A percentile compares a stretch with the other conserved stretches of the same genome.
Conservation (phyloP, 768 basidiomycete species). For the Cystobasidium onofrii region DNA sequence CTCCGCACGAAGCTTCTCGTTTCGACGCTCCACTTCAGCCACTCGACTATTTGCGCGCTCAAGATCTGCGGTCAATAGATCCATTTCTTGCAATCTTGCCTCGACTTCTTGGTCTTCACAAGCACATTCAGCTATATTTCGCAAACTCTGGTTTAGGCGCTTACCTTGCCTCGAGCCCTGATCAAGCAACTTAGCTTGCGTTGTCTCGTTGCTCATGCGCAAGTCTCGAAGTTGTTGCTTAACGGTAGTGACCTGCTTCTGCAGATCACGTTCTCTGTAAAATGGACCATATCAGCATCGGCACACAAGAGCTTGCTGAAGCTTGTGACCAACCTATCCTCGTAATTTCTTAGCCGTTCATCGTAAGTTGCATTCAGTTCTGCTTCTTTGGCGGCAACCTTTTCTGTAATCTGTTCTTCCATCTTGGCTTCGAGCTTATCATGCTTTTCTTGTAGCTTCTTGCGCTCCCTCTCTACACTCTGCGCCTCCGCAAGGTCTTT, state of each 20-base stretch:
- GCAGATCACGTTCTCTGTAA: slow-evolving; percentile 77
- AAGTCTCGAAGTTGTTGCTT: slow-evolving; percentile 84
- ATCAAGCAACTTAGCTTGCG: slow-evolving; percentile 83
- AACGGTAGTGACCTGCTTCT: slow-evolving; percentile 78
- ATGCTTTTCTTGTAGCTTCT: slow-evolving; percentile 39
- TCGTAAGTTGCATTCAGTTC: slow-evolving; percentile 95
- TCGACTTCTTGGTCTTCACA: slow-evolving; percentile 77
- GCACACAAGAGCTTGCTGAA: not conserved
- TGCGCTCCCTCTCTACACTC: slow-evolving; percentile 39
- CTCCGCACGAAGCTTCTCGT: slow-evolving; percentile 91
- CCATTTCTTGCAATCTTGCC: slow-evolving; percentile 80
- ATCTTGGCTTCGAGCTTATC: slow-evolving; percentile 50
- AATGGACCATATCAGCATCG: not conserved
- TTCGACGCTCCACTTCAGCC: slow-evolving; percentile 82
- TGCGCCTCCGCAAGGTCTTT: slow-evolving; percentile 51
- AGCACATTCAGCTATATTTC: not conserved
- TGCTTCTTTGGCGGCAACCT: slow-evolving; percentile 84
- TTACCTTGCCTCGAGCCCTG: slow-evolving; percentile 82
- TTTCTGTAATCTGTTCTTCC: slow-evolving; percentile 85
- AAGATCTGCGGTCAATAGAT: slow-evolving; percentile 88
- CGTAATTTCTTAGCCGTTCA: slow-evolving; percentile 88
- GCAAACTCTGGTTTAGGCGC: slow-evolving; percentile 19
- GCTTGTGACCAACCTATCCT: slow-evolving; percentile 63
- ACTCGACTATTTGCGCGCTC: slow-evolving; percentile 91
- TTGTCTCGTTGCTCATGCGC: slow-evolving; percentile 80